Percentiles rank a stretch among this genome's conserved stretches.
phyloP scores from a whole-genome alignment of 2,329 filamentous ascomycete species.

The Chaetomiaceae sp. region DNA sequence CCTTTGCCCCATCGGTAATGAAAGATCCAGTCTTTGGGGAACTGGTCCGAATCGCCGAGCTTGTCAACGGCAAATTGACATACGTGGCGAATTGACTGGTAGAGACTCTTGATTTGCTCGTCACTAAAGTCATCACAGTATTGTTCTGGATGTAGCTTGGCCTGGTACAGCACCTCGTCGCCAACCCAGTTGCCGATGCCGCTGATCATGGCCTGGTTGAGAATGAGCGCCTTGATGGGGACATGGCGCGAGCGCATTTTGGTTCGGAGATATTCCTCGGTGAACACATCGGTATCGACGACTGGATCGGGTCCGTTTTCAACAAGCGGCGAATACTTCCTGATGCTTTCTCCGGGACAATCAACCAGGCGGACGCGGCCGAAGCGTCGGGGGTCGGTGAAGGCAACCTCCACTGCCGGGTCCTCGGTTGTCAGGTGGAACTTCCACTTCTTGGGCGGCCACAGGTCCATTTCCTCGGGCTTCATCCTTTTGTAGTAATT shows the following conservation, averaged over 20 bases:
- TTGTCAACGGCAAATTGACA: constrained; percentile 74
- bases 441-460: constrained; percentile 90
- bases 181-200: constrained; percentile 97
- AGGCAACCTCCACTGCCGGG: constrained; percentile 60
- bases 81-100: constrained; percentile 70
- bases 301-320: constrained; percentile 95
- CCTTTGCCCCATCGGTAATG: constrained; percentile 86
- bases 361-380: constrained; percentile 77
- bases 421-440: constrained; percentile 61
- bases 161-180: constrained; percentile 89
- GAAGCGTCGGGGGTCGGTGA: constrained; percentile 77
- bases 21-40: constrained; percentile 85
- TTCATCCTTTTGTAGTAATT: constrained; percentile 74
- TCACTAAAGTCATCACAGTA: constrained; percentile 78
- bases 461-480: constrained; percentile 54
- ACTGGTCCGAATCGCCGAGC: constrained; percentile 75
- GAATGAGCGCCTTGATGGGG: constrained; percentile 80
- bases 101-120: constrained; percentile 64
- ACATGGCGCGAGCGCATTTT: constrained; percentile 74
- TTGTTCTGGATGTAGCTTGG: constrained; percentile 85
- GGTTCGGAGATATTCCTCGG: constrained; percentile 65
- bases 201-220: constrained; percentile 84
- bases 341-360: constrained; percentile 69
- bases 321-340: constrained; percentile 70
- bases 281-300: constrained; percentile 71